These are phyloP conservation scores for Amphichorda felina DNA, from an alignment of 2,329 filamentous ascomycete genomes.

Conservation along the genomic window DNA sequence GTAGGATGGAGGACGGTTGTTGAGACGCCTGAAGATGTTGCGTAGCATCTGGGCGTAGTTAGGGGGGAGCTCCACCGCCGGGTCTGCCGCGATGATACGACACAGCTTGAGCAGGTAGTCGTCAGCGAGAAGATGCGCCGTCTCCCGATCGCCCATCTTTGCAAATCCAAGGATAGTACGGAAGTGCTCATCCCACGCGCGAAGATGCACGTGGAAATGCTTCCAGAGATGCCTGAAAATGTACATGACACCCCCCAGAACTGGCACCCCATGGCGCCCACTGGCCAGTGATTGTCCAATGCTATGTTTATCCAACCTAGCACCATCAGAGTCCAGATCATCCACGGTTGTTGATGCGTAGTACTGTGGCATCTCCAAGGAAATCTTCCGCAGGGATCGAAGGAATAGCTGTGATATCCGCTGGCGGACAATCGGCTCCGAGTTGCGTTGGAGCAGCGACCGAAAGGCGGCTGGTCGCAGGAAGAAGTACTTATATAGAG, in stretches of 20 bases:
- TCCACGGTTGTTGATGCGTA: constrained; percentile 23
- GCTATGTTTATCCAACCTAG: not conserved
- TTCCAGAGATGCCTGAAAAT: constrained; percentile 48
- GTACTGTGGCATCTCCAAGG: constrained; percentile 28
- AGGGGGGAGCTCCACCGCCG: constrained; percentile 31
- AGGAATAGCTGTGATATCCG: constrained; percentile 40
- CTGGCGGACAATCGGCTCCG: constrained; percentile 41
- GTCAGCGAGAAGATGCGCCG: constrained; percentile 44
- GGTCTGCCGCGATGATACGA: constrained; percentile 50
- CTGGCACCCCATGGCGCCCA: constrained; percentile 2
- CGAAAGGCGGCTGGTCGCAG: constrained; percentile 44
- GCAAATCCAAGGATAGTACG: constrained; percentile 57
- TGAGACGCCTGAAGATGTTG: constrained; percentile 35
- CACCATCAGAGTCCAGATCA: not conserved
- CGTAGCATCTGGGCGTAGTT: constrained; percentile 45
- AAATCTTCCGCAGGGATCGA: constrained; percentile 38
- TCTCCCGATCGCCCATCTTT: constrained; percentile 45
- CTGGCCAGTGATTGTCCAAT: not conserved
- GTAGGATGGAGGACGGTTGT: constrained; percentile 40
- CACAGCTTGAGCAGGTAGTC: constrained; percentile 48
- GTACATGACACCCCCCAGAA: constrained; percentile 26
- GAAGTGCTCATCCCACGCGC: constrained; percentile 70
- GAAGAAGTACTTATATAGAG: constrained; percentile 50
- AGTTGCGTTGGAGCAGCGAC: constrained; percentile 51
- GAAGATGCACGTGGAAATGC: constrained; percentile 46